These are phyloP conservation scores for Fonsecaea nubica DNA, from an alignment of 2,329 filamentous ascomycete species.

Conservation along the genomic window DNA sequence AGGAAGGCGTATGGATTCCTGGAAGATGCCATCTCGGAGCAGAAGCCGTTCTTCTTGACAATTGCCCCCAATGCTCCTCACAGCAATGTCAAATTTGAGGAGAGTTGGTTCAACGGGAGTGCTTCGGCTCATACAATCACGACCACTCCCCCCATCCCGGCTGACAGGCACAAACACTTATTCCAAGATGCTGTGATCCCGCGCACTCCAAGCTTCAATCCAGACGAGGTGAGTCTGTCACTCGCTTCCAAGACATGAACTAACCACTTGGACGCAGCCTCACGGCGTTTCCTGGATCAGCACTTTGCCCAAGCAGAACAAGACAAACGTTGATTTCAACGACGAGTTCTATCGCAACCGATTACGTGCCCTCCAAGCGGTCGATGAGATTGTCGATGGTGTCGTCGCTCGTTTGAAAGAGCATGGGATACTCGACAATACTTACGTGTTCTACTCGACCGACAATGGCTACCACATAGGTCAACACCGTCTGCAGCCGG, in stretches of 20 bases:
- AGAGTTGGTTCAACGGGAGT: conserved; percentile 43
- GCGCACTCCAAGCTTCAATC: conserved; percentile 70
- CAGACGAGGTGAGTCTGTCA: conserved; percentile 54
- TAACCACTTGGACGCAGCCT: conserved; percentile 39
- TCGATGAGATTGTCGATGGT: conserved; percentile 61
- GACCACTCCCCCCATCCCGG: conserved; percentile 62
- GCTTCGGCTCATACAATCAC: conserved; percentile 38
- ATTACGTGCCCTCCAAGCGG: conserved; percentile 58
- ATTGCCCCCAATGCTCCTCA: conserved; percentile 73
- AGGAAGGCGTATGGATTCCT: conserved; percentile 66
- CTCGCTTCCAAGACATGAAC: neutral
- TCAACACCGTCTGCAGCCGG: conserved; percentile 64
- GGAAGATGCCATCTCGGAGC: conserved; percentile 62
- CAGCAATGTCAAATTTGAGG: conserved; percentile 55
- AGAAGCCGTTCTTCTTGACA: conserved; percentile 69
- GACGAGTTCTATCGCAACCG: conserved; percentile 61
- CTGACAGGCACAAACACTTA: conserved; percentile 66
- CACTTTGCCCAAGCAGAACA: conserved; percentile 53
- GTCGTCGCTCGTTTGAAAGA: conserved; percentile 53
- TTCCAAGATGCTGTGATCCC: conserved; percentile 68
- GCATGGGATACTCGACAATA: conserved; percentile 56
- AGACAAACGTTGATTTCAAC: conserved; percentile 57
- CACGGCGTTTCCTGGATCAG: conserved; percentile 57
- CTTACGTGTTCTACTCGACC: conserved; percentile 67
- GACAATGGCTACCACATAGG: conserved; percentile 68